These are phyloP conservation scores for Nakazawaea wickerhamii DNA, from an alignment of 805 yeast genomes.

Conservation along the genomic window DNA sequence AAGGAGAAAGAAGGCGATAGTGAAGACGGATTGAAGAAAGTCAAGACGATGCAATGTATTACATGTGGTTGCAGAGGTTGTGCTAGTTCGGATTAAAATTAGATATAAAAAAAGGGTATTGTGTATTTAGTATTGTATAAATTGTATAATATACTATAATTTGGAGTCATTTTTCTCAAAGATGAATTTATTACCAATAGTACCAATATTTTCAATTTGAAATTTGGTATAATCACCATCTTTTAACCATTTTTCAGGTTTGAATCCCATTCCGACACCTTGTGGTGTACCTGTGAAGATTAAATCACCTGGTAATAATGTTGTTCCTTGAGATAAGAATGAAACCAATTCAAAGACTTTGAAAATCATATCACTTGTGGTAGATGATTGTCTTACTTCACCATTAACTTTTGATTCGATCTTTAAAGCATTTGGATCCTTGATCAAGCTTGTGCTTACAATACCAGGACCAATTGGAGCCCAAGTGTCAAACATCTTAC, in stretches of 20 bases:
- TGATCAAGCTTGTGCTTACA: conserved; percentile 26
- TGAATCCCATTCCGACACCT: conserved; percentile 42
- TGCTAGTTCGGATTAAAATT: conserved; percentile 62
- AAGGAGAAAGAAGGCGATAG: conserved; percentile 24
- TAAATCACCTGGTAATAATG: conserved; percentile 47
- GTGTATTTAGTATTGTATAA: no score
- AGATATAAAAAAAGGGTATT: no score
- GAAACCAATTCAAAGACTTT: conserved; percentile 36
- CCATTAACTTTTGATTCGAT: conserved; percentile 42
- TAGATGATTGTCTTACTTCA: conserved; percentile 37
- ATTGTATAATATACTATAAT: not conserved
- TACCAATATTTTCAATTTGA: conserved; percentile 37
- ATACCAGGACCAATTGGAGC: conserved; percentile 55
- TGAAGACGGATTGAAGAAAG: conserved; percentile 20
- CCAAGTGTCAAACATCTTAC: conserved; percentile 51
- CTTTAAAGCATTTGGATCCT: conserved; percentile 29
- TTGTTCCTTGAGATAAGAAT: conserved; percentile 45
- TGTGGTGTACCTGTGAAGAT: conserved; percentile 54
- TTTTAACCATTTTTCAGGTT: conserved; percentile 35
- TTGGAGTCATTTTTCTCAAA: conserved; percentile 7
- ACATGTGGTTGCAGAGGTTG: conserved; percentile 88
- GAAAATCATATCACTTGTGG: conserved; percentile 46
- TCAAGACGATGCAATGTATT: conserved; percentile 50
- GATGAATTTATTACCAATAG: conserved; percentile 28
- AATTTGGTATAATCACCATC: conserved; percentile 41